These are phyloP conservation scores for Mycena citricolor DNA, from an alignment of 1,284 basidiomycete species.

Conservation along the genomic window DNA sequence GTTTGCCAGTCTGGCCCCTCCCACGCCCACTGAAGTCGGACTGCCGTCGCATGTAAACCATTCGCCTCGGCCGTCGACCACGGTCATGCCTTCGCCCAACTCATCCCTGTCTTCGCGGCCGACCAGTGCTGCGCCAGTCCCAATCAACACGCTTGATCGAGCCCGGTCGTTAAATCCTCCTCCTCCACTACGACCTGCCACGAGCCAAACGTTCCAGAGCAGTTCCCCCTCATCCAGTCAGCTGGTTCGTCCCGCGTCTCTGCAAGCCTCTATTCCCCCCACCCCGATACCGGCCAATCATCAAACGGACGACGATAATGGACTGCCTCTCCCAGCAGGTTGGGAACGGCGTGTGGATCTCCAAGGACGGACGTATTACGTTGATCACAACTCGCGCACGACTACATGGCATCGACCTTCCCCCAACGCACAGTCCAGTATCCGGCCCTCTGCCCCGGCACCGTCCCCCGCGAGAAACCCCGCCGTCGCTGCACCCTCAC, in stretches of 20 bases:
- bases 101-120: conserved; percentile 5
- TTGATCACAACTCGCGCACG: conserved; percentile 89
- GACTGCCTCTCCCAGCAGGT: conserved; percentile 79
- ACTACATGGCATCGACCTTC: conserved; percentile 92
- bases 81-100: conserved; percentile 4
- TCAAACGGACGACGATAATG: conserved; percentile 55
- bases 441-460: conserved; percentile 23
- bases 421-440: conserved; percentile 23
- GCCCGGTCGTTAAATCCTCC: conserved; percentile 22
- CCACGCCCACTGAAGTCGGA: conserved; percentile 22
- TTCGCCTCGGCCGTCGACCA: conserved; percentile 11
- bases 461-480: conserved; percentile 22
- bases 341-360: conserved; percentile 95
- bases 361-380: conserved; percentile 85
- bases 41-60: conserved; percentile 8
- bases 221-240: conserved; percentile 34
- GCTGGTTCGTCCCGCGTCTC: conserved; percentile 33
- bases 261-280: conserved; percentile 24
- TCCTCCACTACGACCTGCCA: conserved; percentile 34
- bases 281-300: conserved; percentile 29
- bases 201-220: conserved; percentile 30
- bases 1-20: conserved; percentile 35
- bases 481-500: conserved; percentile 26
- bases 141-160: conserved; percentile 18
- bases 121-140: conserved; percentile 6